These are phyloP conservation scores for Verbena officinalis DNA, from an alignment of 257 asterid genomes.

Conservation along the genomic window DNA sequence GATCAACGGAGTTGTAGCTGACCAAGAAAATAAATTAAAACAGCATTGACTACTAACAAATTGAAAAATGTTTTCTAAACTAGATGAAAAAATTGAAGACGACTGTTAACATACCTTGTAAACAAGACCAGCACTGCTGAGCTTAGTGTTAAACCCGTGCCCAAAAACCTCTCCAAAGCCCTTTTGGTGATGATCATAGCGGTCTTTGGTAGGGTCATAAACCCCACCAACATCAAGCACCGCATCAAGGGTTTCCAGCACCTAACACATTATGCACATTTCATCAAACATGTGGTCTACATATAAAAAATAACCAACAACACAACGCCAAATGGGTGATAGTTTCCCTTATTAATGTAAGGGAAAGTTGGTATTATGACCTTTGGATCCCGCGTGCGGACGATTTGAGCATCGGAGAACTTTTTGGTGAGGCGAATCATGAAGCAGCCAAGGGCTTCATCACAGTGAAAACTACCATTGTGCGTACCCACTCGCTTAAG, in stretches of 20 bases:
- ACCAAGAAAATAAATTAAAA: background rate
- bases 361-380: conserved; percentile 19
- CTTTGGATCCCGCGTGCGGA: conserved; percentile 91
- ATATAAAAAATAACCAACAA: background rate
- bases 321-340: background rate
- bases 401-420: conserved; percentile 67
- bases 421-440: conserved; percentile 85
- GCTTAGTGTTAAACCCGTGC: conserved; percentile 80
- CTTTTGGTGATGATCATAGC: conserved; percentile 91
- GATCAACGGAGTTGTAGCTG: background rate
- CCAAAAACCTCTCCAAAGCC: conserved; percentile 89
- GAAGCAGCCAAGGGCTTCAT: conserved; percentile 96
- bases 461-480: conserved; percentile 97
- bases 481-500: conserved; percentile 81
- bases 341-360: background rate
- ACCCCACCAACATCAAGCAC: conserved; percentile 96
- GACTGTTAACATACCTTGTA: conserved; percentile 61
- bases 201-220: conserved; percentile 65
- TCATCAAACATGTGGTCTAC: conserved; percentile 58
- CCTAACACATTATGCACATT: conserved; percentile 52
- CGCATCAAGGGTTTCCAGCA: conserved; percentile 80
- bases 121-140: conserved; percentile 95
- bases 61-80: background rate
- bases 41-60: background rate
- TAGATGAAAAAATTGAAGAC: background rate